A percentile compares a stretch with the other conserved stretches of the same genome.
phyloP scores from a whole-genome alignment of 495 filamentous ascomycete species.

The Amphirosellinia nigrospora region DNA sequence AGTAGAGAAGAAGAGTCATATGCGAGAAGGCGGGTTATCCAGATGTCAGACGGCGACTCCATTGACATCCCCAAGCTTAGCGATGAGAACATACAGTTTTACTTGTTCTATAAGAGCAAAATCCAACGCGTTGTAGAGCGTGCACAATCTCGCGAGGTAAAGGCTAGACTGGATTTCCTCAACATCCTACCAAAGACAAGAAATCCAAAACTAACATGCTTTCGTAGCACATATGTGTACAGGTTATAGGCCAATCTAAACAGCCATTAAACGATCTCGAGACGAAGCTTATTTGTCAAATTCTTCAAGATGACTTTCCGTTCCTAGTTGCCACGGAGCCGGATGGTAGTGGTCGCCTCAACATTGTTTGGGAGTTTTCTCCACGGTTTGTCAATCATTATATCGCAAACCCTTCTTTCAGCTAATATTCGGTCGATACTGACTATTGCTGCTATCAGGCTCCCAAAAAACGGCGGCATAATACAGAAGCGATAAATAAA shows the following conservation, averaged over 20 bases:
- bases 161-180: background rate
- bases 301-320: background rate
- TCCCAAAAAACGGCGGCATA: background rate
- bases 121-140: background rate
- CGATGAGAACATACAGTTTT: background rate
- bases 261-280: background rate
- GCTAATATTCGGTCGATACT: background rate
- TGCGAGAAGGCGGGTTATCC: slow-evolving; percentile 33
- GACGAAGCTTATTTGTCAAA: background rate
- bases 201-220: background rate
- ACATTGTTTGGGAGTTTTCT: background rate
- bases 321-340: background rate
- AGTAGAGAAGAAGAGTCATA: slow-evolving; percentile 66
- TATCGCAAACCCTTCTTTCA: background rate
- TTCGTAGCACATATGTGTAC: background rate
- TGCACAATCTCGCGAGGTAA: background rate
- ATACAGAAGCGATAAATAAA: background rate
- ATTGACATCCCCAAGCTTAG: background rate
- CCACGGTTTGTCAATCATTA: background rate
- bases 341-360: background rate
- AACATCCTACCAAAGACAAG: background rate
- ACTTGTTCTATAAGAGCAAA: background rate
- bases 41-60: background rate
- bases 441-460: background rate
- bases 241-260: background rate